Conservation (phyloP, 2,329 filamentous ascomycete genomes). For the Scedosporium aurantiacum region DNA sequence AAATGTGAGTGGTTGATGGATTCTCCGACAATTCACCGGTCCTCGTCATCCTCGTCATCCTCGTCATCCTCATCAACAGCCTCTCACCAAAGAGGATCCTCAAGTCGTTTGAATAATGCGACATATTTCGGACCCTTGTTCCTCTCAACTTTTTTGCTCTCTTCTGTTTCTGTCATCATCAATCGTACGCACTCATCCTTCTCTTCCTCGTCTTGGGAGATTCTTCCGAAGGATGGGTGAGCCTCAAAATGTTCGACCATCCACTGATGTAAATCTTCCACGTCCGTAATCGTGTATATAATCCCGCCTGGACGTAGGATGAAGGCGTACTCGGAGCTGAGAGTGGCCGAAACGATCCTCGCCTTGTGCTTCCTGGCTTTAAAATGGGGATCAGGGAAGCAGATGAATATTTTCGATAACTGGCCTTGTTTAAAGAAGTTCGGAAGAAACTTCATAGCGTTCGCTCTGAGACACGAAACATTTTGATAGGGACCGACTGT, state of each 20-base stretch:
- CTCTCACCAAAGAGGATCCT: constrained; percentile 47
- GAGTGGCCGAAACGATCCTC: constrained; percentile 76
- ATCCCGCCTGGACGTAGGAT: constrained; percentile 72
- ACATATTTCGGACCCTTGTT: constrained; percentile 89
- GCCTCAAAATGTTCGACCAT: constrained; percentile 78
- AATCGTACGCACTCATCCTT: constrained; percentile 59
- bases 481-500: constrained; percentile 62
- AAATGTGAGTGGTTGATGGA: too few species aligned
- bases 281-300: constrained; percentile 94
- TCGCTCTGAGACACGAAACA: constrained; percentile 76
- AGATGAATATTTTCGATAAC: constrained; percentile 87
- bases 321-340: constrained; percentile 91
- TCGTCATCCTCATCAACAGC: background rate
- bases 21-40: too few species aligned
- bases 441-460: constrained; percentile 99
- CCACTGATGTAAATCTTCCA: constrained; percentile 87
- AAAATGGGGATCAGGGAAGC: constrained; percentile 97
- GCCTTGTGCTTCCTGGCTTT: constrained; percentile 97
- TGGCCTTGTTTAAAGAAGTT: constrained; percentile 84
- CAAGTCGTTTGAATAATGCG: constrained; percentile 70
- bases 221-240: constrained; percentile 68
- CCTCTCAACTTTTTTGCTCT: constrained; percentile 90
- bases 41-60: background rate
- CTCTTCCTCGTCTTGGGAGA: constrained; percentile 56
- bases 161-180: constrained; percentile 81